Base-by-base conservation (phyloP, 176 grass and related monocot species). In the Juncus effusus region DNA sequence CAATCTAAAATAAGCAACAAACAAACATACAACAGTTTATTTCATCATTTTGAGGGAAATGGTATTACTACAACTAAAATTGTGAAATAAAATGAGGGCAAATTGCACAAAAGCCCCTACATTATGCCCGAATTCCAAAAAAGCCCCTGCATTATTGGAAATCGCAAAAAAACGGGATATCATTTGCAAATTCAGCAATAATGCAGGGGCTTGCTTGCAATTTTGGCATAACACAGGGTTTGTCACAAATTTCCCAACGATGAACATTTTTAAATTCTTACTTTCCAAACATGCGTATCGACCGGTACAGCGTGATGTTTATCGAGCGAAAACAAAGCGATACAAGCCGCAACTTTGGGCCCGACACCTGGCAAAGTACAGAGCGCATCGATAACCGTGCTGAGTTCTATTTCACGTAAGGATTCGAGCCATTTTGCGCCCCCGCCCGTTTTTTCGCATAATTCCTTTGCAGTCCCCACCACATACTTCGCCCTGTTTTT, bases 271-370 rank as follows among this genome's bases (percentile, higher is more conserved):
- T 8, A 51, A 37, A 69, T 61, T 7, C 14, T 69, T 61, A 97
- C 88, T 88, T 89, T 84, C 88, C 88, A 92, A 62, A 92, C 94
- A 82, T 97, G 94, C 56, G 85, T 97, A 40, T 97, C 94, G 2
- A 97, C 83, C 77, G 88, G 94, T 79, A 97, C 79, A 55, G 85
- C 85, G 71, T 97, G 94, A 54, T 97, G 86, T 74, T 97, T 80
- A 69, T 97, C 85, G 36, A 97, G 87, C 38, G 94, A 97, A 80
- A 97, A 97, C 13, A 97, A 79, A 63, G 85, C 85, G 76, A 97
- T 86, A 70, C 85, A 97, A 51, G 94, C 82, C 61, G 94, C 94
- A 55, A 97, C 88, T 81, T 92, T 92, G 36, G 94, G 88, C 38
- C 94, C 88, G 55, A 97, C 94, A 56, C 94, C 94, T 10, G 85